Conservation (phyloP, 768 basidiomycete genomes). For the Tricholoma sp. region DNA sequence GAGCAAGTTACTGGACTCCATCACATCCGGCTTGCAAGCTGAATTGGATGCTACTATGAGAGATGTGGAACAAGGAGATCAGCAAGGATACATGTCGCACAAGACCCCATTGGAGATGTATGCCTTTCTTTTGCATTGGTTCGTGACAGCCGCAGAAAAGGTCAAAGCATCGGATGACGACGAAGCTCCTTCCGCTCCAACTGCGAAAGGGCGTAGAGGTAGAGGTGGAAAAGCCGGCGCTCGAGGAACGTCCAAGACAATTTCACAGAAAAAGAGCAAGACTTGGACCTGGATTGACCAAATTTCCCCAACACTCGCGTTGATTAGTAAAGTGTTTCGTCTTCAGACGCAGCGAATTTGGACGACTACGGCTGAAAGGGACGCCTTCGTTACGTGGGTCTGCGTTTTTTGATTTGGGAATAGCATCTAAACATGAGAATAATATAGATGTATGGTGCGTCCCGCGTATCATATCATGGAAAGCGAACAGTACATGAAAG, state of each 20-base stretch:
- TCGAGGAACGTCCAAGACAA: conserved; percentile 27
- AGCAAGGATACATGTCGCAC: conserved; percentile 55
- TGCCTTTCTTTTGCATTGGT: conserved; percentile 91
- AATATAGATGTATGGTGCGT: conserved; percentile 74
- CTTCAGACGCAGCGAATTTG: conserved; percentile 76
- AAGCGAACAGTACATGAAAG: conserved; percentile 86
- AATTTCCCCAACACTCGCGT: conserved; percentile 59
- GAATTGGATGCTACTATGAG: conserved; percentile 69
- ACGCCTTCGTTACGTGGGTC: conserved; percentile 78
- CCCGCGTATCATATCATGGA: conserved; percentile 87
- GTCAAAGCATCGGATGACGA: conserved; percentile 49
- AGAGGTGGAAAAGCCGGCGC: conserved; percentile 52
- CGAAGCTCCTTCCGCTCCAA: conserved; percentile 30
- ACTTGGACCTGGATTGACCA: conserved; percentile 78
- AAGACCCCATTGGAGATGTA: conserved; percentile 83
- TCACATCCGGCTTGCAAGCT: conserved; percentile 67
- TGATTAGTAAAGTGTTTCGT: conserved; percentile 69
- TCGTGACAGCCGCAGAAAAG: conserved; percentile 76
- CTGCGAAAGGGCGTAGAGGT: conserved; percentile 48
- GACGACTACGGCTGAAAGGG: conserved; percentile 82
- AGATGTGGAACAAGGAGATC: conserved; percentile 67
- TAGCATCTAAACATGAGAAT: conserved; percentile 5
- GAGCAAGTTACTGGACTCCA: conserved; percentile 84
- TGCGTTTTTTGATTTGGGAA: not conserved
- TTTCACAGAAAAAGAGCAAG: conserved; percentile 40